Evolutionary conservation across 192 early-diverging fungal species (phyloP).

Genomic region (Entomortierella lignicola): DNA sequence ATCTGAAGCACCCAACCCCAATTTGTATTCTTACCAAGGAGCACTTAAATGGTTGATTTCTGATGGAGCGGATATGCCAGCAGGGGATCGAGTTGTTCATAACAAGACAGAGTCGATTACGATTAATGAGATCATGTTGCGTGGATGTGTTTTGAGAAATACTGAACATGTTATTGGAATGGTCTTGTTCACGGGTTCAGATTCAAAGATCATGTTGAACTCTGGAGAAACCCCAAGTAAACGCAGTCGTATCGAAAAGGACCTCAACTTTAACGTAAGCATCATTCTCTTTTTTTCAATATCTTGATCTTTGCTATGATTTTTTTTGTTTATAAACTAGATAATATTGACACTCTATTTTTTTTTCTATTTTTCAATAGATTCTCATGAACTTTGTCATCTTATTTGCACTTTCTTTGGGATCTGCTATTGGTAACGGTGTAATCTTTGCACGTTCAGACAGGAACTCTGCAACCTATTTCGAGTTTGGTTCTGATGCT

Average conservation of each 20-base stretch:
- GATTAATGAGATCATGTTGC: conserved; percentile 85
- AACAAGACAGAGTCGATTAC: conserved; percentile 73
- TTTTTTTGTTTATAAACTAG: no score
- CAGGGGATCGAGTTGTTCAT: conserved; percentile 55
- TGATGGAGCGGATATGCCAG: conserved; percentile 51
- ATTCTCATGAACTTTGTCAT: conserved; percentile 84
- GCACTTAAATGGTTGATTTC: conserved; percentile 65
- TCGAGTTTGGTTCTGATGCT: conserved; percentile 63
- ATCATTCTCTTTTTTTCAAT: no score
- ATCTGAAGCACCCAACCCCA: conserved; percentile 88
- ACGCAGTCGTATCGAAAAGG: conserved; percentile 89
- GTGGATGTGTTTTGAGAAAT: conserved; percentile 94
- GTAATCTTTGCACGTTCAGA: conserved; percentile 66
- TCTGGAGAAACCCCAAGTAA: conserved; percentile 93
- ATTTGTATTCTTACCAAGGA: conserved; percentile 90
- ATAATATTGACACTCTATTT: conserved; percentile 3
- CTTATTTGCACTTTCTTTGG: conserved; percentile 78
- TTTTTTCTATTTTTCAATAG: conserved; percentile 29
- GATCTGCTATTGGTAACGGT: conserved; percentile 73
- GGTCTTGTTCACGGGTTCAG: conserved; percentile 89
- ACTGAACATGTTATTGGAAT: conserved; percentile 90
- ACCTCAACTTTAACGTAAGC: conserved; percentile 88
- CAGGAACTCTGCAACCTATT: conserved; percentile 61
- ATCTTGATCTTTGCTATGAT: not conserved
- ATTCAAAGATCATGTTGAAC: conserved; percentile 98